phyloP scores from a whole-genome alignment of 257 asterid species.

The Solanum pinnatisectum region DNA sequence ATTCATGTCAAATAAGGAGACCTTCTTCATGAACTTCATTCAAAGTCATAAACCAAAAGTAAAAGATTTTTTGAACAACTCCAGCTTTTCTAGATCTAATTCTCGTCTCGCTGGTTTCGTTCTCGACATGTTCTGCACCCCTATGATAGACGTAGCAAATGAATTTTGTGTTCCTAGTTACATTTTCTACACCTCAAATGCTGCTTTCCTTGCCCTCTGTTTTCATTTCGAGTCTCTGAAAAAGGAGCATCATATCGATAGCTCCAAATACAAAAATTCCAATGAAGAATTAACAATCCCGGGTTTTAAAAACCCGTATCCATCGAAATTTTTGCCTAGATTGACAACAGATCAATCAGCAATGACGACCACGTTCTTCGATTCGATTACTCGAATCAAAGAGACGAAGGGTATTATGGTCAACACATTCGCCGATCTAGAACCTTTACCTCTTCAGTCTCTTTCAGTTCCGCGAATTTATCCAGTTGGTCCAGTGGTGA shows the following conservation, averaged over 20 bases:
- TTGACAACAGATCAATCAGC: background rate
- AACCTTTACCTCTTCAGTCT: conserved; percentile 14
- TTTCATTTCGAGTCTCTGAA: background rate
- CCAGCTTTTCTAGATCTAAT: background rate
- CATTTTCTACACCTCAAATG: conserved; percentile 22
- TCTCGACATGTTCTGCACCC: conserved; percentile 28
- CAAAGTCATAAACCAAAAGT: background rate
- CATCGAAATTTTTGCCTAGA: conserved; percentile 12
- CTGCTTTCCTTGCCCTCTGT: conserved; percentile 10
- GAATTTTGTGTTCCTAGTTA: conserved; percentile 29
- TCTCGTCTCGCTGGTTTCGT: conserved; percentile 14
- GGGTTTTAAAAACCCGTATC: conserved; percentile 12
- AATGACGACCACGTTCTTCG: background rate
- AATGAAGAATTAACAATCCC: conserved; percentile 2
- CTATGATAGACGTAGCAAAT: conserved; percentile 22
- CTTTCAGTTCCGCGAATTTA: conserved; percentile 18
- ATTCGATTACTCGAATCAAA: background rate
- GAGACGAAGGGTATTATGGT: conserved; percentile 24
- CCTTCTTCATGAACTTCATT: background rate
- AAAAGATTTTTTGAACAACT: background rate
- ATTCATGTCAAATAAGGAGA: background rate
- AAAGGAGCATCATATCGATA: background rate
- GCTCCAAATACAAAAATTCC: background rate
- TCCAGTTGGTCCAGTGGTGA: conserved; percentile 35
- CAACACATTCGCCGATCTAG: conserved; percentile 42